Evolutionary conservation across 2,329 filamentous ascomycete species (phyloP), one percentile per base, ranked within the genome.

Genomic region (Colletotrichum falcatum): DNA sequence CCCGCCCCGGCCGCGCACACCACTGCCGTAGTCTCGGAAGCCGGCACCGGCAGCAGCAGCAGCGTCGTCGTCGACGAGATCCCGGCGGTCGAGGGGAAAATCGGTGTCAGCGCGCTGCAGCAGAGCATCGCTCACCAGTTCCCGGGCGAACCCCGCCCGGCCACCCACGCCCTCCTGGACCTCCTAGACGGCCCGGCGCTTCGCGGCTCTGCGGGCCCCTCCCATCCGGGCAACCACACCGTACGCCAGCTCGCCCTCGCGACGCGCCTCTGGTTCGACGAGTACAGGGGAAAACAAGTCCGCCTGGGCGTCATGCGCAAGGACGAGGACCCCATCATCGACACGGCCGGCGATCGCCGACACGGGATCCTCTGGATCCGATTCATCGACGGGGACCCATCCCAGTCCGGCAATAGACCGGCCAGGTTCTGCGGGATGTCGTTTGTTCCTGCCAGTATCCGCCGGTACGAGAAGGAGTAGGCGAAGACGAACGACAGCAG

Each of bases 301-400:
- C 20, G n/a, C 11, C 11, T 55, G 30, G 51, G 51, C 26, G 33
- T 55, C 20, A 30, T 55, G 20, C 33, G 20, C 30, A 55, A 55
- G 51, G 23, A 55, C 51, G 20, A 4, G 12, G 30, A 55, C 51
- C 26, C 51, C 30, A 4, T 55, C 20, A 8, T 55, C 11, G 51
- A 55, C 30, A 7, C 20, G 11, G 14, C 20, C 11, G 18, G 51
- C 30, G 30, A n/a, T 12, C 51, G 9, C 20, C 51, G 11, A 3
- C 16, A 55, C 9, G 18, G 11, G 2, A 23, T 37, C 3, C 51
- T 55, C 12, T 55, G 51, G 51, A 23, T 55, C 30, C 20, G 20
- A 0, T 12, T 14, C 6, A 23, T 18, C 1, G 16, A 3, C 11
- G 30, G 5, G 1, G 20, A 16, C 2, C 1, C 33, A 14, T 14